Conservation (phyloP, 495 filamentous ascomycete genomes). For the Tuber brumale region DNA sequence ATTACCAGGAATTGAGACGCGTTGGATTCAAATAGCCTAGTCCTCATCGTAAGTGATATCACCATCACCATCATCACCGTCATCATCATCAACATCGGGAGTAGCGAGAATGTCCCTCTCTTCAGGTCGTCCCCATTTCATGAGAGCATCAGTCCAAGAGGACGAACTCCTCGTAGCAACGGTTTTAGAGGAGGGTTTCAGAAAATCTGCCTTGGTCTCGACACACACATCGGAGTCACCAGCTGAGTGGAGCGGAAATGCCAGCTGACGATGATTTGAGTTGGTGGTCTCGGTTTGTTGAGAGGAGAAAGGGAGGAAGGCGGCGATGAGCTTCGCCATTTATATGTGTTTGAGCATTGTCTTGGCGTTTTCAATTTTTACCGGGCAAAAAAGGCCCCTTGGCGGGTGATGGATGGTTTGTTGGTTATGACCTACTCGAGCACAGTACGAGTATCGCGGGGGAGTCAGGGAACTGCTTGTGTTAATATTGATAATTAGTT, state of each 20-base stretch:
- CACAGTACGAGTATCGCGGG: too few species aligned
- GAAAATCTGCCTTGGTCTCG: constrained; percentile 56
- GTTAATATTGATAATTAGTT: constrained; percentile 8
- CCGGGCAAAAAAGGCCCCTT: not conserved
- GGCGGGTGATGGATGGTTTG: not conserved
- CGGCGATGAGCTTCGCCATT: constrained; percentile 16
- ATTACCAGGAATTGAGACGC: not conserved
- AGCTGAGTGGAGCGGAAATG: constrained; percentile 58
- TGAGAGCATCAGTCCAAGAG: constrained; percentile 58
- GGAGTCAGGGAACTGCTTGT: not conserved
- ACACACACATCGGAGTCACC: constrained; percentile 84
- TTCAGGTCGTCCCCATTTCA: constrained; percentile 98
- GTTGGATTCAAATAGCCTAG: not conserved
- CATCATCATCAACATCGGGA: not conserved
- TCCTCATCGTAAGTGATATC: not conserved
- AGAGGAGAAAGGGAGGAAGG: constrained; percentile 45
- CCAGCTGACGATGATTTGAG: constrained; percentile 86
- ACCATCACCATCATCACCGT: not conserved
- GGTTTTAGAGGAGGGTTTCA: constrained; percentile 88
- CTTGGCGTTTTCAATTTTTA: constrained; percentile 1
- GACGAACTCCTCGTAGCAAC: constrained; percentile 86
- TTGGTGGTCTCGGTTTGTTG: constrained; percentile 70
- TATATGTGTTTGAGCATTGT: constrained; percentile 1
- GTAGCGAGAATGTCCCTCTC: constrained; percentile 58
- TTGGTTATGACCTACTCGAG: constrained; percentile 8